These are phyloP conservation scores for Carex littledalei DNA, from an alignment of 176 grass and related monocot species.

Conservation along the genomic window DNA sequence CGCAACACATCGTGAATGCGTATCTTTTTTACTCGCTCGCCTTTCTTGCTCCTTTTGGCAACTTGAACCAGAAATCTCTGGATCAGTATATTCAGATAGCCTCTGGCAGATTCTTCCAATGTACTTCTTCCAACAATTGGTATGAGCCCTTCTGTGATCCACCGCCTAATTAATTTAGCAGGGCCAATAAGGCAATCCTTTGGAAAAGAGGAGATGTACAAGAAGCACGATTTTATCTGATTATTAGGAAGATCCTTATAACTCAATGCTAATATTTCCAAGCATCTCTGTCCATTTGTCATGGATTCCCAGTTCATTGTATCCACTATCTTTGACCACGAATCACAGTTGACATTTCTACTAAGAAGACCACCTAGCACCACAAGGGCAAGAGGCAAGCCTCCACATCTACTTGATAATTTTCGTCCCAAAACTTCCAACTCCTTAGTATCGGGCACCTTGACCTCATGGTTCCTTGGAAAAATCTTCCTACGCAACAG, in stretches of 20 bases:
- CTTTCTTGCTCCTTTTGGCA: neutral
- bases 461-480: neutral
- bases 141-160: conserved; percentile 26
- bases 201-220: conserved; percentile 15
- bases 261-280: neutral
- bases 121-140: neutral
- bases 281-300: neutral
- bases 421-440: neutral
- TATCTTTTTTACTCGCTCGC: neutral
- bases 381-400: conserved; percentile 21
- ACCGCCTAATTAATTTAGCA: conserved; percentile 5
- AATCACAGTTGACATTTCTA: conserved; percentile 1
- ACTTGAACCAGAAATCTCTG: conserved; percentile 36
- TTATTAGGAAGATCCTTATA: conserved; percentile 15
- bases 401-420: conserved; percentile 11
- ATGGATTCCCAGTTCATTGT: conserved; percentile 23
- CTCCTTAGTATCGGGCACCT: neutral
- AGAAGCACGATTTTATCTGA: conserved; percentile 21
- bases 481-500: conserved; percentile 14
- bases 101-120: conserved; percentile 12
- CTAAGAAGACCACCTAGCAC: conserved; percentile 2
- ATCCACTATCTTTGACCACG: conserved; percentile 11
- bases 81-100: conserved; percentile 8
- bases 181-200: neutral
- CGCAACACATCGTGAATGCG: conserved; percentile 30